These are phyloP conservation scores for Gossypium longicalyx DNA, from an alignment of 345 rosid species.

Conservation along the genomic window DNA sequence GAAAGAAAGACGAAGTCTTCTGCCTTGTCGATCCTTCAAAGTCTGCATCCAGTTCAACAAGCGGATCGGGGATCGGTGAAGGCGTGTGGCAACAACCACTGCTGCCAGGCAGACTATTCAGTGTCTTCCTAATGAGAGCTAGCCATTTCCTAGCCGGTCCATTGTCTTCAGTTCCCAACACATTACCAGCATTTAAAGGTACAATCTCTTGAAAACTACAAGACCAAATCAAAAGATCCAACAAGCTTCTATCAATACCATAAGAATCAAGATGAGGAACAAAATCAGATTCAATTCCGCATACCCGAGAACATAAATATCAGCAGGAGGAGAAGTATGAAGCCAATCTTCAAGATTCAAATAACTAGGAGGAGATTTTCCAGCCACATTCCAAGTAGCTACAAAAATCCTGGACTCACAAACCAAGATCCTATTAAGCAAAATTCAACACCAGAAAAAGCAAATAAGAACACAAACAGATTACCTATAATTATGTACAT, in stretches of 20 bases:
- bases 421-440: conserved; percentile 6
- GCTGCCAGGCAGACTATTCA: conserved; percentile 74
- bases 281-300: neutral
- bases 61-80: conserved; percentile 79
- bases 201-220: conserved; percentile 95
- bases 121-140: conserved; percentile 73
- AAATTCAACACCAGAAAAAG: neutral
- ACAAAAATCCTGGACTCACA: conserved; percentile 55
- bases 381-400: conserved; percentile 99
- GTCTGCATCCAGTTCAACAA: conserved; percentile 81
- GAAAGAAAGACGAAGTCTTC: conserved; percentile 61
- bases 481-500: conserved; percentile 61
- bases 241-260: conserved; percentile 4
- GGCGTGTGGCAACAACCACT: conserved; percentile 59
- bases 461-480: conserved; percentile 10
- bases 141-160: conserved; percentile 97
- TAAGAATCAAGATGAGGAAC: neutral
- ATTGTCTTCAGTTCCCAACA: conserved; percentile 87
- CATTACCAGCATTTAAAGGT: conserved; percentile 97
- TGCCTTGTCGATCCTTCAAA: conserved; percentile 65
- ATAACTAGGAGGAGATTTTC: conserved; percentile 81
- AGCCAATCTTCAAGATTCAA: conserved; percentile 96
- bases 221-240: conserved; percentile 11
- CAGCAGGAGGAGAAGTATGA: conserved; percentile 87
- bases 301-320: conserved; percentile 95